Percentiles rank a stretch among this genome's conserved stretches.
phyloP scores from a whole-genome alignment of 306 rosid species.

The Abrus pulchellus region DNA sequence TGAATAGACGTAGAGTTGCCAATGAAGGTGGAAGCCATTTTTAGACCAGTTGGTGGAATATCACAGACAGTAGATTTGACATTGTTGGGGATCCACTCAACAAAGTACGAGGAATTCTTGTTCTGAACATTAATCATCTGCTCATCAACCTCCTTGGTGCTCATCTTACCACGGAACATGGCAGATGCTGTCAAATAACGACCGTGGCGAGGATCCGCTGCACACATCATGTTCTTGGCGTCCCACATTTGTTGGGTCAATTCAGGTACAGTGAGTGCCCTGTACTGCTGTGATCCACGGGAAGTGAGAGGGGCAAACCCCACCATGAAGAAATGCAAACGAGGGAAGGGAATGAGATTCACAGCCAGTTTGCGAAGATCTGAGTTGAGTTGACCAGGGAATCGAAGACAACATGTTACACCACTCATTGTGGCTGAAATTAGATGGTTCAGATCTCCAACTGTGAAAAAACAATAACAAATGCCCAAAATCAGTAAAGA shows the following conservation, averaged over 20 bases:
- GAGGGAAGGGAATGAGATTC: constrained; percentile 71
- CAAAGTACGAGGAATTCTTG: constrained; percentile 70
- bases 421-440: constrained; percentile 74
- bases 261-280: constrained; percentile 65
- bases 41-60: constrained; percentile 64
- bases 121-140: constrained; percentile 74
- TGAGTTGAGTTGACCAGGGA: constrained; percentile 70
- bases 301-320: constrained; percentile 74
- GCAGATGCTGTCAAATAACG: no score
- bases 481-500: neutral
- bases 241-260: constrained; percentile 75
- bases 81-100: constrained; percentile 69
- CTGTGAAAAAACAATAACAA: constrained; percentile 45
- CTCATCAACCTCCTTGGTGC: neutral
- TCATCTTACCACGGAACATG: no score
- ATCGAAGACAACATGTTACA: constrained; percentile 67
- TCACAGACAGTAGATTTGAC: constrained; percentile 68
- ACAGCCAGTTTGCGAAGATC: constrained; percentile 67
- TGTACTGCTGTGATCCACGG: constrained; percentile 68
- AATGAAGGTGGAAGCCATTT: constrained; percentile 68
- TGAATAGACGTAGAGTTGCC: constrained; percentile 70
- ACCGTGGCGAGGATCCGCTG: no score
- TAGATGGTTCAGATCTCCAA: constrained; percentile 68
- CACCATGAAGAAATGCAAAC: constrained; percentile 71
- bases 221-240: neutral